Conservation (phyloP, 75 land plant genomes). For the Isoetes taiwanensis region DNA sequence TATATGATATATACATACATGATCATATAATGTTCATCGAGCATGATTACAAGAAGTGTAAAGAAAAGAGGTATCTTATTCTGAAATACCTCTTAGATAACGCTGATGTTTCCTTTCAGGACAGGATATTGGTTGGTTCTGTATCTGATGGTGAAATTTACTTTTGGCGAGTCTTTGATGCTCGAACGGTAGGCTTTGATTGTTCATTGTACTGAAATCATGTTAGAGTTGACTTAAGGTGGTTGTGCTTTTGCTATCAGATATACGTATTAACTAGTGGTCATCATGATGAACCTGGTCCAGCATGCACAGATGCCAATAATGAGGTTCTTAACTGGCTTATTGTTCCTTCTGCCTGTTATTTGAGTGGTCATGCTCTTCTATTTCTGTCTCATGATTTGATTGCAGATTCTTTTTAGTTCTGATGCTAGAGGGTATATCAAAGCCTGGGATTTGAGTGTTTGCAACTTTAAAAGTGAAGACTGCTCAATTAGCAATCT, state of each 20-base stretch:
- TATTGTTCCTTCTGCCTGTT: not conserved
- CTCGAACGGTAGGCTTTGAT: conserved; percentile 11
- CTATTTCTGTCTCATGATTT: not conserved
- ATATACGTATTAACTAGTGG: conserved; percentile 16
- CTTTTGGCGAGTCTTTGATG: conserved; percentile 29
- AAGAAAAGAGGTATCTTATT: not conserved
- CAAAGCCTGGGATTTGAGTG: conserved; percentile 20
- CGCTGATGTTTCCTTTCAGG: conserved; percentile 10
- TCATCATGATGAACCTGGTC: conserved; percentile 22
- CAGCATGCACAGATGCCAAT: conserved; percentile 18
- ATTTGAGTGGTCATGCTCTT: conserved; percentile 2
- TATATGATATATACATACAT: not conserved
- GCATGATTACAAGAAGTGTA: not conserved
- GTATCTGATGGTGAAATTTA: conserved; percentile 24
- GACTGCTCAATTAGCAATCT: conserved; percentile 5
- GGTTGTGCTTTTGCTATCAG: not conserved
- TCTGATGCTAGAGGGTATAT: conserved; percentile 25
- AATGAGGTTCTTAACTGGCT: conserved; percentile 14
- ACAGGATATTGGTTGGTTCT: conserved; percentile 13
- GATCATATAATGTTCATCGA: not conserved
- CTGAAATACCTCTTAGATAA: not conserved
- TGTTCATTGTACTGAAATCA: not conserved
- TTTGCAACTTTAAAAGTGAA: conserved; percentile 10
- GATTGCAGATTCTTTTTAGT: conserved; percentile 15
- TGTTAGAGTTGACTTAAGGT: not conserved